These are phyloP conservation scores for Mycena filopes DNA, from an alignment of 768 basidiomycete species.

Conservation along the genomic window DNA sequence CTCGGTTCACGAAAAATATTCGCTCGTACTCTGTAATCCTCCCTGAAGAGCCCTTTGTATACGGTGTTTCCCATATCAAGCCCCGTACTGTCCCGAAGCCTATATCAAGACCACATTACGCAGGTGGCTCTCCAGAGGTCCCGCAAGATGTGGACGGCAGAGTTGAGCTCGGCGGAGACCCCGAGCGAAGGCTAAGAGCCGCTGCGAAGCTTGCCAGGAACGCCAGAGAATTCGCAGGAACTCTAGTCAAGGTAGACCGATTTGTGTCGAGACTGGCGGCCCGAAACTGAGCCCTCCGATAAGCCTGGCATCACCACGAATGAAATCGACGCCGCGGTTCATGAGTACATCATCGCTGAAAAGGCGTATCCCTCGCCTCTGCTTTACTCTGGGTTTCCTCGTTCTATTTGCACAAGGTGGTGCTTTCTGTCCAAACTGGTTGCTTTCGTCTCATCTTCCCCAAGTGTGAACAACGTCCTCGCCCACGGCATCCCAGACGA, in stretches of 20 bases:
- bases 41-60: slow-evolving; percentile 71
- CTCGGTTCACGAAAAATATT: slow-evolving; percentile 43
- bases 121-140: slow-evolving; percentile 30
- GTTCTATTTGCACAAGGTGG: slow-evolving; percentile 79
- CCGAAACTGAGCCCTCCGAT: slow-evolving; percentile 4
- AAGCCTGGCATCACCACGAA: slow-evolving; percentile 82
- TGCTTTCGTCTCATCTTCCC: slow-evolving; percentile 55
- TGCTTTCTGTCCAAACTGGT: not conserved
- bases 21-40: slow-evolving; percentile 71
- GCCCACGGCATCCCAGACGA: slow-evolving; percentile 93
- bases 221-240: slow-evolving; percentile 65
- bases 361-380: slow-evolving; percentile 91
- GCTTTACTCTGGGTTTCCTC: slow-evolving; percentile 78
- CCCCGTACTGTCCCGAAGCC: slow-evolving; percentile 65
- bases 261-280: not conserved
- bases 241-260: slow-evolving; percentile 60
- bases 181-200: slow-evolving; percentile 61
- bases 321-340: slow-evolving; percentile 75
- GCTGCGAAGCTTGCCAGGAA: slow-evolving; percentile 67
- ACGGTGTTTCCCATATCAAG: slow-evolving; percentile 70
- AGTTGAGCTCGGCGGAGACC: slow-evolving; percentile 63
- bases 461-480: slow-evolving; percentile 88
- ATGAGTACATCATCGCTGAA: slow-evolving; percentile 72
- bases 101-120: slow-evolving; percentile 71
- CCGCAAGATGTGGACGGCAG: slow-evolving; percentile 41